Base-by-base conservation (phyloP, 108 stramenopile species). In the Schizochytrium sp. region DNA sequence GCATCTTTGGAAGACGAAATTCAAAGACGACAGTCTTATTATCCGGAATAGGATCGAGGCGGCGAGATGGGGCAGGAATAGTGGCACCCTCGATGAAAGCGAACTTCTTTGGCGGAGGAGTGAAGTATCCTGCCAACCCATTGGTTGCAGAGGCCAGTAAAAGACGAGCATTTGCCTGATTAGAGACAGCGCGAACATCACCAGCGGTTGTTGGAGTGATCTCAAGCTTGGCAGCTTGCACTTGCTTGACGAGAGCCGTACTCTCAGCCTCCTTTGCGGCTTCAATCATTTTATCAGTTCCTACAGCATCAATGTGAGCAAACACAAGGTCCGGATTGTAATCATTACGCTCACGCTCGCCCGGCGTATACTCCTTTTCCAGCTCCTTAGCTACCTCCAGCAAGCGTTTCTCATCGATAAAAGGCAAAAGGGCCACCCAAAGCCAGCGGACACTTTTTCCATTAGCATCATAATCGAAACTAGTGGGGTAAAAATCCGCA, bases 391-490 rank as follows among this genome's bases (percentile, higher is more conserved):
- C 88, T 5, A 96, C 96, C 40, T 90, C 76, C 55, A 98, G 89
- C 28, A 99, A 91, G 57, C 97, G 93, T 61, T 96, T 95, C 93
- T 98, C 98, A 89, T 99, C 98, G 76, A 99, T 97, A 91, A 99
- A 99, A 46, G 99, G 99, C 46, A 99, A 94, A 59, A 99, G 92
- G 49, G 97, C 98, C 59, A 99, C 98, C 97, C 97, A 98, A 46
- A 98, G 93, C 99, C 99, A 99, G 42, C 97, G 97, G 97, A 98
- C 97, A 5, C 96, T 96, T 90, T 99, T 98, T 7, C 99, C 99
- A 90, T 99, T 99, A 4, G 99, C 98, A 92, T 99, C 99, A 28
- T 69, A 28, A 12, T 55, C 49, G 17, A 99, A 96, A 57, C 97
- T 96, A 49, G 92, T 92, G 2, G 98, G 97, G 88, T 99, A 98